Evolutionary conservation across 108 stramenopile genomes (phyloP).

Genomic region (Tribonema minus): DNA sequence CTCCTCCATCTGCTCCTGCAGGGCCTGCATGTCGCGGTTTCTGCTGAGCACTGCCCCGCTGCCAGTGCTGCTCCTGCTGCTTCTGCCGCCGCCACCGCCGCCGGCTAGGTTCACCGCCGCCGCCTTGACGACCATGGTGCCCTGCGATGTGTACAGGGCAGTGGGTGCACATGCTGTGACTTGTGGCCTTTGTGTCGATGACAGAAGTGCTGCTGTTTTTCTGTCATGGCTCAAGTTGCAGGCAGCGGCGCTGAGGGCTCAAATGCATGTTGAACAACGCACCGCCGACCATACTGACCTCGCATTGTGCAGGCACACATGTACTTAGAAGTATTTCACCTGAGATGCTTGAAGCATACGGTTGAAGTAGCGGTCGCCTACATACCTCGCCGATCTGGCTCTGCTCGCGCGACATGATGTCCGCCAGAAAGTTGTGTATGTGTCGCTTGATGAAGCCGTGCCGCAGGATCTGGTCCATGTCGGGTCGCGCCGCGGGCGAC

Average conservation of each 20-base stretch:
- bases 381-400: conserved; percentile 47
- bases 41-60: background rate
- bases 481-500: conserved; percentile 44
- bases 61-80: background rate
- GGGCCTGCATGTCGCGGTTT: conserved; percentile 35
- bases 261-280: no score
- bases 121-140: conserved; percentile 53
- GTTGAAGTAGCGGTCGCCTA: no score
- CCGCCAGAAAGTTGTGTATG: conserved; percentile 46
- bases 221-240: no score
- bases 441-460: conserved; percentile 53
- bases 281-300: no score
- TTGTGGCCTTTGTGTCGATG: no score
- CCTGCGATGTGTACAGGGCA: no score
- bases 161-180: no score
- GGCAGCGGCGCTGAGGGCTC: no score
- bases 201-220: no score
- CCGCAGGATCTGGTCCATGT: conserved; percentile 49
- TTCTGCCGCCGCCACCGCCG: background rate
- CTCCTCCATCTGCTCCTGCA: conserved; percentile 46
- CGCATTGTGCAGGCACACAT: no score
- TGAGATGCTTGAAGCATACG: no score
- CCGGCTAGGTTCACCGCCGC: conserved; percentile 39
- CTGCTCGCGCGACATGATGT: conserved; percentile 44
- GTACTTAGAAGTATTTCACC: no score